Conservation (phyloP, 2,329 filamentous ascomycete species). For the Byssochlamys sp. region DNA sequence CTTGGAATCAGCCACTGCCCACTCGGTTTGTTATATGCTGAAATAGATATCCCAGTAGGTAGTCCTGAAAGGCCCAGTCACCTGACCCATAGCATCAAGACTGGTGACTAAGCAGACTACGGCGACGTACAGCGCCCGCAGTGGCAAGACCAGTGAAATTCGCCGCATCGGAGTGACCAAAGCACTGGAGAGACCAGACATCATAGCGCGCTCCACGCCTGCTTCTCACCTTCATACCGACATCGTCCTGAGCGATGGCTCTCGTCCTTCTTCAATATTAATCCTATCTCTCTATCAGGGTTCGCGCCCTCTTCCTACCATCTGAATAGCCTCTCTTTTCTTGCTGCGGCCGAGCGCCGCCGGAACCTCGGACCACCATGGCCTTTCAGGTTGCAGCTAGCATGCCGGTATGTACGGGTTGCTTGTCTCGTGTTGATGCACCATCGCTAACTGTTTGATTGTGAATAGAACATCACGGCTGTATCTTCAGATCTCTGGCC, state of each 20-base stretch:
- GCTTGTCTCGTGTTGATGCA: background rate
- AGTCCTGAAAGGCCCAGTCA: background rate
- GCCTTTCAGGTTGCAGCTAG: slow-evolving; percentile 42
- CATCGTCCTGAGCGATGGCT: slow-evolving; percentile 6
- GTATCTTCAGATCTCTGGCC: slow-evolving; percentile 37
- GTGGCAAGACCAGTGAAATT: slow-evolving; percentile 22
- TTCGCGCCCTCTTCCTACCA: slow-evolving; percentile 1
- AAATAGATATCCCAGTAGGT: background rate
- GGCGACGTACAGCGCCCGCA: slow-evolving; percentile 9
- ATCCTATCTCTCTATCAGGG: slow-evolving; percentile 5
- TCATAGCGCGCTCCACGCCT: slow-evolving; percentile 5
- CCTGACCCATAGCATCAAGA: slow-evolving; percentile 2
- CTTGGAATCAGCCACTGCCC: background rate
- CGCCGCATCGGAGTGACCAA: slow-evolving; percentile 17
- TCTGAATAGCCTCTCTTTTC: background rate
- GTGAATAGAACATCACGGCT: slow-evolving; percentile 36
- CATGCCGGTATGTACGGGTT: slow-evolving; percentile 33
- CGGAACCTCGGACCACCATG: slow-evolving; percentile 33
- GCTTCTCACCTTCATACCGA: background rate
- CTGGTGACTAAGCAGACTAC: slow-evolving; percentile 6
- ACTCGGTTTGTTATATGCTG: background rate
- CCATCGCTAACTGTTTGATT: background rate
- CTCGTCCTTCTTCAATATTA: slow-evolving; percentile 9
- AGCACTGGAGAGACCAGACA: background rate
- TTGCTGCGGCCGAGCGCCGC: slow-evolving; percentile 30